phyloP scores from a whole-genome alignment of 202 grass and related monocot species.

The Zizania palustris region DNA sequence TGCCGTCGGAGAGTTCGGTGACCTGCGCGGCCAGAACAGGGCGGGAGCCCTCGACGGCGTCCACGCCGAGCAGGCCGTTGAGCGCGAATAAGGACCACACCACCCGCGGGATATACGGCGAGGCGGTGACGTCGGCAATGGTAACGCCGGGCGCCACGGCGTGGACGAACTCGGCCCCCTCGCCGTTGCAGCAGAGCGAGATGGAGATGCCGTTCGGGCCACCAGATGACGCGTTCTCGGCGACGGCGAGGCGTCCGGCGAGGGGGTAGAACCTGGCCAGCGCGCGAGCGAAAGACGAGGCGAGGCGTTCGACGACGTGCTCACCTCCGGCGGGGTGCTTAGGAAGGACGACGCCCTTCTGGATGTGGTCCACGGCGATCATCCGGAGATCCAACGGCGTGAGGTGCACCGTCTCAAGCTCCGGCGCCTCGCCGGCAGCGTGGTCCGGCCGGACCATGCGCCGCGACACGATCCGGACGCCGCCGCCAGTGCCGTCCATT shows the following conservation, averaged over 20 bases:
- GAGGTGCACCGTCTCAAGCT: slow-evolving; percentile 19
- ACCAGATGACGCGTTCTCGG: background rate
- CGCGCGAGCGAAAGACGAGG: slow-evolving; percentile 21
- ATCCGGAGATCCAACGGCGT: slow-evolving; percentile 30
- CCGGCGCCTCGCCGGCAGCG: background rate
- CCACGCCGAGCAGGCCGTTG: slow-evolving; percentile 22
- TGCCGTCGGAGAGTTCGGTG: slow-evolving; percentile 49
- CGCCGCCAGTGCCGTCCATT: background rate
- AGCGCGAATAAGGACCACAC: slow-evolving; percentile 37
- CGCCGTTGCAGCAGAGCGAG: slow-evolving; percentile 22
- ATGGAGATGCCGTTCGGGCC: slow-evolving; percentile 4
- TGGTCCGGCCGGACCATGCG: background rate
- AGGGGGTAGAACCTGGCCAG: slow-evolving; percentile 43
- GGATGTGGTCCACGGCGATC: slow-evolving; percentile 35
- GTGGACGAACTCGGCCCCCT: slow-evolving; percentile 49
- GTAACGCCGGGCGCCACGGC: slow-evolving; percentile 31
- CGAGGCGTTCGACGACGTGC: slow-evolving; percentile 18
- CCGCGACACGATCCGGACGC: background rate
- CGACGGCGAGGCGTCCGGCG: slow-evolving; percentile 33
- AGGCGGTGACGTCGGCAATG: background rate
- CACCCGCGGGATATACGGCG: background rate
- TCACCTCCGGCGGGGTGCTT: background rate
- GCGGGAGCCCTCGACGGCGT: background rate
- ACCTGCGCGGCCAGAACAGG: slow-evolving; percentile 8
- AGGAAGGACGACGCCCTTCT: slow-evolving; percentile 44